phyloP scores from a whole-genome alignment of 2,329 filamentous ascomycete genomes.

The Calcarisporium arbuscula region DNA sequence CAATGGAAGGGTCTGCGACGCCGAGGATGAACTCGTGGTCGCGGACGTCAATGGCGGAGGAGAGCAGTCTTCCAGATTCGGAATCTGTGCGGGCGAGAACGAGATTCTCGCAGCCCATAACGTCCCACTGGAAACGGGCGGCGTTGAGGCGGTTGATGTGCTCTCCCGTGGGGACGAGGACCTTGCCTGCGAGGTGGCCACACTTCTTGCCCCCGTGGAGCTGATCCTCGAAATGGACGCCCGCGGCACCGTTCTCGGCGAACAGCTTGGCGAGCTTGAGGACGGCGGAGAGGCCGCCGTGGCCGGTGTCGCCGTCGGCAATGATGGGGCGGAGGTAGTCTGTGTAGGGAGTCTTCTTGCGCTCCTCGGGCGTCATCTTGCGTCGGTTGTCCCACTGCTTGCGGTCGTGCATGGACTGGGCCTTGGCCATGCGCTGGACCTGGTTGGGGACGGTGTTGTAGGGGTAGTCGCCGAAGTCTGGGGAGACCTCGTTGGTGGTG shows the following conservation, averaged over 20 bases:
- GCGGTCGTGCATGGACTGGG: slow-evolving; percentile 92
- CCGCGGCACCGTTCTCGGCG: slow-evolving; percentile 92
- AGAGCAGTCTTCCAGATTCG: slow-evolving; percentile 85
- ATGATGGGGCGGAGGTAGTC: slow-evolving; percentile 95
- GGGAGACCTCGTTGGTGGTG: slow-evolving; percentile 91
- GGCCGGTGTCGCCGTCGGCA: slow-evolving; percentile 92
- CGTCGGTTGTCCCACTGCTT: slow-evolving; percentile 86
- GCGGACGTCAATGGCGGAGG: slow-evolving; percentile 83
- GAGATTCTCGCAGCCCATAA: slow-evolving; percentile 94
- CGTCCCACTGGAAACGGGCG: slow-evolving; percentile 93
- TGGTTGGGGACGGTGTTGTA: slow-evolving; percentile 99
- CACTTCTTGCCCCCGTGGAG: slow-evolving; percentile 98
- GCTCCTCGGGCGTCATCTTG: slow-evolving; percentile 67
- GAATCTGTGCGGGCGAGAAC: slow-evolving; percentile 94
- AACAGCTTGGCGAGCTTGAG: slow-evolving; percentile 96
- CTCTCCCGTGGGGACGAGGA: slow-evolving; percentile 86
- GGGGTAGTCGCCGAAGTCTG: slow-evolving; percentile 97
- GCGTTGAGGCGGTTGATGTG: slow-evolving; percentile 94
- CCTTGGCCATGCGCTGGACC: slow-evolving; percentile 92
- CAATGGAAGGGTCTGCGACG: slow-evolving; percentile 64
- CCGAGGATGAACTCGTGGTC: slow-evolving; percentile 97
- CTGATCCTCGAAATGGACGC: slow-evolving; percentile 97
- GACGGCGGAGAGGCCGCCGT: slow-evolving; percentile 87
- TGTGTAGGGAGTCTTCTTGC: slow-evolving; percentile 70
- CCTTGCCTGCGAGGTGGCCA: slow-evolving; percentile 92